Evolutionary conservation across 1,284 basidiomycete genomes (phyloP), one percentile per base, ranked within the genome.

Genomic region (Apiotrichum mycotoxinovorans): DNA sequence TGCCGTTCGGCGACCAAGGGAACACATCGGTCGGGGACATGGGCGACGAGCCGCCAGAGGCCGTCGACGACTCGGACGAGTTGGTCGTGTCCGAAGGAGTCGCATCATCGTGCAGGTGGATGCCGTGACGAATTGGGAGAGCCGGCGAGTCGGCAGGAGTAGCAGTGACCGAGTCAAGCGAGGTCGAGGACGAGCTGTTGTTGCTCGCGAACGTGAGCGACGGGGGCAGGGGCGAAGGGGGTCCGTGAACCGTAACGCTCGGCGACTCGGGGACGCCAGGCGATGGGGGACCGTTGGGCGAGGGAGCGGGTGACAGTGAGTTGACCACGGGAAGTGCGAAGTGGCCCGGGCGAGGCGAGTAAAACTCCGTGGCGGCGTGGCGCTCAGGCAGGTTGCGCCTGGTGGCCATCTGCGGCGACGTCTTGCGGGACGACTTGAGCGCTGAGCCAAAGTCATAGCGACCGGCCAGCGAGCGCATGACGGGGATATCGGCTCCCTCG

Each of bases 401-500:
- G n/a, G n/a, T n/a, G n/a, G 14, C 17, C 12, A 41, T 23, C 12
- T 54, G 37, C 15, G 58, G 52, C 33, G 71, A 74, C 2, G 50
- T 35, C n/a, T 65, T 60, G 45, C 68, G 51, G 67, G 70, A 49
- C 20, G 64, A 72, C 64, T 80, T 80, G 55, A 82, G 71, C 11
- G 80, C 78, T 8, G 76, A 69, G 40, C 78, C 78, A 68, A 83
- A 82, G 68, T 82, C 81, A 71, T 83, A 83, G 48, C 76, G 64
- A 27, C 68, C 72, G 20, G 72, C 71, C n/a, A 73, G 66, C 25
- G 43, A 26, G 41, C 41, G 11, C 30, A 52, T 44, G 22, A 11
- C 51, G 4, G 38, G 49, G 33, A 30, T 35, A 18, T 50, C 37
- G 48, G 47, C 34, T 51, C 51, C 73, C 48, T 40, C 30, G 7